Percentiles rank a stretch among this genome's conserved stretches.
phyloP scores from a whole-genome alignment of 1,284 basidiomycete genomes.

The Trichosporon asahii region DNA sequence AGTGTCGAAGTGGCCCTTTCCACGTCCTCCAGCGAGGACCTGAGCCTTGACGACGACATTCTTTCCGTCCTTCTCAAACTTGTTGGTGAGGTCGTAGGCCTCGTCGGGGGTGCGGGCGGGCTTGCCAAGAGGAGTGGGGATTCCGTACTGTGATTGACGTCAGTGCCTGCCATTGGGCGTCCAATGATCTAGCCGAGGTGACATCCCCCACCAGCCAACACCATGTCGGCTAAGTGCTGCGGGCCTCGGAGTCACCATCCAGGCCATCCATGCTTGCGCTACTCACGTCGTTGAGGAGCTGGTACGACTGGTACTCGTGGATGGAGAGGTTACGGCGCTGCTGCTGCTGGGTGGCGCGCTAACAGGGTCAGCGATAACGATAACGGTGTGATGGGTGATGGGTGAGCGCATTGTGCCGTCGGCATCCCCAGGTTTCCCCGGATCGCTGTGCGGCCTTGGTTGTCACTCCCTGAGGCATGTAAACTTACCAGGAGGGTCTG shows the following conservation, averaged over 20 bases:
- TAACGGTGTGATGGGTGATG: constrained; percentile 7
- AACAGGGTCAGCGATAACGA: constrained; percentile 11
- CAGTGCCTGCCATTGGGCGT: not conserved
- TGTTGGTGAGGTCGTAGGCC: constrained; percentile 81
- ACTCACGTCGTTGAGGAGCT: constrained; percentile 82
- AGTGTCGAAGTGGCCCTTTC: constrained; percentile 95
- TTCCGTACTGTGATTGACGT: constrained; percentile 68
- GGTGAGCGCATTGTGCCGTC: constrained; percentile 1
- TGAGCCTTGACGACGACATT: constrained; percentile 92
- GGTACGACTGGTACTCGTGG: constrained; percentile 97
- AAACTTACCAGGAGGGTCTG: constrained; percentile 1
- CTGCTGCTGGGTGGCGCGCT: constrained; percentile 19
- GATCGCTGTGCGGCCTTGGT: not conserved
- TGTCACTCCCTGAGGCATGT: not conserved
- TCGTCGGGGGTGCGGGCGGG: constrained; percentile 85
- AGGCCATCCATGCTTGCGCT: not conserved
- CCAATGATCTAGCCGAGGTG: constrained; percentile 6
- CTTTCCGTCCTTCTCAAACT: constrained; percentile 69
- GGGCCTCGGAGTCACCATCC: not conserved
- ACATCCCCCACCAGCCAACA: not conserved
- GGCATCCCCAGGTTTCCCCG: constrained; percentile 5
- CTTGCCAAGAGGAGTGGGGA: constrained; percentile 90
- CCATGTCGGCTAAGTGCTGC: not conserved
- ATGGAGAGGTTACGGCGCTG: constrained; percentile 80
- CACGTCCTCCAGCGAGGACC: constrained; percentile 96